Conservation (phyloP, 2,329 filamentous ascomycete species). For the Paecilomyces sp. region DNA sequence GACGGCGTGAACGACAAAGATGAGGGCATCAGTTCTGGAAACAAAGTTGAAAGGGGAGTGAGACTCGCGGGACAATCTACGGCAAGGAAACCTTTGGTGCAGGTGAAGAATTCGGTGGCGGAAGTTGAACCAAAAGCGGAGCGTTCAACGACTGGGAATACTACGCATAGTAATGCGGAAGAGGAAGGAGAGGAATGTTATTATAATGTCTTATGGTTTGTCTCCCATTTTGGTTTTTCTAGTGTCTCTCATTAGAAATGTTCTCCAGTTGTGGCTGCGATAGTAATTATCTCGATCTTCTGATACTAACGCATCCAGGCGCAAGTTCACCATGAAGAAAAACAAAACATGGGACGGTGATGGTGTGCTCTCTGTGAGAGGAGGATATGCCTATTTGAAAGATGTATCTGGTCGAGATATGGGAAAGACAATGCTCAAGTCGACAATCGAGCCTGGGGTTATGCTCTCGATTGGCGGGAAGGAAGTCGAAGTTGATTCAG, state of each 20-base stretch:
- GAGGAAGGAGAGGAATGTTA: slow-evolving; percentile 25
- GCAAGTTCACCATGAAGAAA: slow-evolving; percentile 64
- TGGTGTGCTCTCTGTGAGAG: slow-evolving; percentile 53
- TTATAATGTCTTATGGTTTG: slow-evolving; percentile 43
- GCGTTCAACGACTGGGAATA: neutral
- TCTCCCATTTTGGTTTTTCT: slow-evolving; percentile 1
- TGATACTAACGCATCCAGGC: slow-evolving; percentile 35
- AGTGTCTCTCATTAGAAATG: neutral
- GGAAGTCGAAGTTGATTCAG: slow-evolving; percentile 60
- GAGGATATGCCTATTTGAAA: slow-evolving; percentile 53
- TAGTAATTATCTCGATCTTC: too few relatives aligned
- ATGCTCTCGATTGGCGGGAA: slow-evolving; percentile 58
- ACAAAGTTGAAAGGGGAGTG: neutral
- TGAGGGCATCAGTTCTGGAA: neutral
- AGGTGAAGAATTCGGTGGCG: slow-evolving; percentile 19
- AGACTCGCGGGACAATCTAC: slow-evolving; percentile 5
- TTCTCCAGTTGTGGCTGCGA: too few relatives aligned
- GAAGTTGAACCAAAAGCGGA: neutral
- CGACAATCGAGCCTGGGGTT: slow-evolving; percentile 53
- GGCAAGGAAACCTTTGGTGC: slow-evolving; percentile 23
- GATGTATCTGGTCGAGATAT: slow-evolving; percentile 58
- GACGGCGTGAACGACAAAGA: slow-evolving; percentile 1
- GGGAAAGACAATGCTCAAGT: slow-evolving; percentile 50
- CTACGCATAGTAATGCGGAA: neutral
- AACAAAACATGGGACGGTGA: slow-evolving; percentile 74